A percentile compares a stretch with the other conserved stretches of the same genome.
Evolutionary conservation across 495 filamentous ascomycete genomes (phyloP).

Genomic region (Penicillium pulvis): DNA sequence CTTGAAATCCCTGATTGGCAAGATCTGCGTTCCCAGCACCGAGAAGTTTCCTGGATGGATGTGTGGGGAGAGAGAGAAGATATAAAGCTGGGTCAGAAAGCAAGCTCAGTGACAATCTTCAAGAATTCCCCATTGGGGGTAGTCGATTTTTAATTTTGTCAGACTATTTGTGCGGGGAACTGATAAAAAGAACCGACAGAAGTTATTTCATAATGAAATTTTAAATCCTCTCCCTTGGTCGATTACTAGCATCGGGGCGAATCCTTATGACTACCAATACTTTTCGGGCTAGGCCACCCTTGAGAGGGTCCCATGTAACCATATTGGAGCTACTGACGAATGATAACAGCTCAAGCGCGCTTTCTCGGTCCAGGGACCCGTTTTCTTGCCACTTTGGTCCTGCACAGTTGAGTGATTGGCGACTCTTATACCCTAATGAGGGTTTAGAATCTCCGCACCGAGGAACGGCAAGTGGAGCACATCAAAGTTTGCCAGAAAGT

Average conservation of each 20-base stretch:
- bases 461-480: neutral
- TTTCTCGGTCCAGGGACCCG: neutral
- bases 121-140: neutral
- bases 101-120: neutral
- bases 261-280: neutral
- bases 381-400: neutral
- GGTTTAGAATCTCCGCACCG: conserved; percentile 5
- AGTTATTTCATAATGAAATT: neutral
- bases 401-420: conserved; percentile 1
- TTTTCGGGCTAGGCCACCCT: neutral
- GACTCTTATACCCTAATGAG: neutral
- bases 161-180: neutral
- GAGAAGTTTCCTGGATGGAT: neutral
- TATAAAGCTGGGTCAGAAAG: neutral
- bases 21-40: conserved; percentile 1
- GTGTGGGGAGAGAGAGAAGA: neutral
- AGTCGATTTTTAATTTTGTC: neutral
- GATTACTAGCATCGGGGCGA: neutral
- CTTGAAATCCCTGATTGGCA: neutral
- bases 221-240: neutral
- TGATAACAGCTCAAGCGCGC: neutral
- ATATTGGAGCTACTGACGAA: neutral
- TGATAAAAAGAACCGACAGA: neutral
- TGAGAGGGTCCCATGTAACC: conserved; percentile 4
- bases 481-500: neutral